phyloP scores from a whole-genome alignment of 148 eudicot genomes.

The Bassia scoparia region DNA sequence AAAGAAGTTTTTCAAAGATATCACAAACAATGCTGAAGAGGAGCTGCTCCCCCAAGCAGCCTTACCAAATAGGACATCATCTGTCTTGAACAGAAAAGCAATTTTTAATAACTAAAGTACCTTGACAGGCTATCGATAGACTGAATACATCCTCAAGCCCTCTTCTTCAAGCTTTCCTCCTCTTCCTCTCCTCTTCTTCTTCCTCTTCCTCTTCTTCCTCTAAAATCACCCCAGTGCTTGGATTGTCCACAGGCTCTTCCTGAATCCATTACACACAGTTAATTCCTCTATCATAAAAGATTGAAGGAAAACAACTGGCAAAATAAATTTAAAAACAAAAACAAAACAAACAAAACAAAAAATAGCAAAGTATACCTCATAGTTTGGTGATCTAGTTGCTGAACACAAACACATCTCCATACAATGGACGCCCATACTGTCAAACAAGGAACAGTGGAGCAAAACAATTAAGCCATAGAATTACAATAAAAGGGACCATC shows the following conservation, averaged over 20 bases:
- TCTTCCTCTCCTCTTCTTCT: constrained; percentile 71
- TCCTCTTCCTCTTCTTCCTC: constrained; percentile 92
- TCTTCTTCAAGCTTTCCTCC: constrained; percentile 65
- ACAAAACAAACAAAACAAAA: neutral
- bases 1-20: neutral
- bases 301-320: neutral
- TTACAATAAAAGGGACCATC: neutral
- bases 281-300: neutral
- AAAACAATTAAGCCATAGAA: neutral
- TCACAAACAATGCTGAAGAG: neutral
- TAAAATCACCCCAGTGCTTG: constrained; percentile 95
- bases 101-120: constrained; percentile 26
- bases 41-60: neutral
- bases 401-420: constrained; percentile 91
- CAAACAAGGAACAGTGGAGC: neutral
- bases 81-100: neutral
- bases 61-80: neutral
- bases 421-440: constrained; percentile 80
- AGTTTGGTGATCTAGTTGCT: constrained; percentile 81
- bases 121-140: constrained; percentile 94
- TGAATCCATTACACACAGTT: constrained; percentile 21
- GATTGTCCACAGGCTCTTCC: constrained; percentile 95
- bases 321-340: neutral
- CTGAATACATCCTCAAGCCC: constrained; percentile 70
- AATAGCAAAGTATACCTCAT: constrained; percentile 49